Conservation (phyloP, 352 stramenopile genomes). For the Globisporangium mamillatum region DNA sequence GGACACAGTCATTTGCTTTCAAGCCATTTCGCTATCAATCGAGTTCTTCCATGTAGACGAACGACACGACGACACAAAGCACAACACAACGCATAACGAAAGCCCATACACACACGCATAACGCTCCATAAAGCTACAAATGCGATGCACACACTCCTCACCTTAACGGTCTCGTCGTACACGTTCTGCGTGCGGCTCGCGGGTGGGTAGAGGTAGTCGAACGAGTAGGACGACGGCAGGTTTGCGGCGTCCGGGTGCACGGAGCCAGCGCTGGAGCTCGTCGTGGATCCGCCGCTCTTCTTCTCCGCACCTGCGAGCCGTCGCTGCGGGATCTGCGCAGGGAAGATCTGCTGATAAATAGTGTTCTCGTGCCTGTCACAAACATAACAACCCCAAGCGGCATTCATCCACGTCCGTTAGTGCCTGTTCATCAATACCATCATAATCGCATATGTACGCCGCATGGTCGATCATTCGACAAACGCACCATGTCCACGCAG, state of each 20-base stretch:
- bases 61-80: neutral
- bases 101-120: neutral
- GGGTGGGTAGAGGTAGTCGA: slow-evolving; percentile 87
- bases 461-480: neutral
- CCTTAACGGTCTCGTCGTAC: slow-evolving; percentile 83
- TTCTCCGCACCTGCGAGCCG: slow-evolving; percentile 20
- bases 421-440: neutral
- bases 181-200: slow-evolving; percentile 64
- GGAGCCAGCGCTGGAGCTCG: slow-evolving; percentile 35
- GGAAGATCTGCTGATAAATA: slow-evolving; percentile 89
- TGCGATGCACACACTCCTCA: slow-evolving; percentile 8
- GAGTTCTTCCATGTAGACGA: slow-evolving; percentile 5
- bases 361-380: slow-evolving; percentile 71
- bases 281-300: slow-evolving; percentile 28
- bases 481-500: slow-evolving; percentile 76
- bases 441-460: neutral
- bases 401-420: neutral
- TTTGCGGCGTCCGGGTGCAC: slow-evolving; percentile 25
- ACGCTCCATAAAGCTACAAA: neutral
- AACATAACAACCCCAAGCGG: neutral
- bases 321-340: slow-evolving; percentile 48
- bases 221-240: slow-evolving; percentile 75
- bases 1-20: neutral
- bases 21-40: neutral
- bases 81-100: neutral